A percentile compares a stretch with the other conserved stretches of the same genome.
These are phyloP conservation scores for Alternaria sp. DNA, from an alignment of 2,329 filamentous ascomycete genomes.

Conservation along the genomic window DNA sequence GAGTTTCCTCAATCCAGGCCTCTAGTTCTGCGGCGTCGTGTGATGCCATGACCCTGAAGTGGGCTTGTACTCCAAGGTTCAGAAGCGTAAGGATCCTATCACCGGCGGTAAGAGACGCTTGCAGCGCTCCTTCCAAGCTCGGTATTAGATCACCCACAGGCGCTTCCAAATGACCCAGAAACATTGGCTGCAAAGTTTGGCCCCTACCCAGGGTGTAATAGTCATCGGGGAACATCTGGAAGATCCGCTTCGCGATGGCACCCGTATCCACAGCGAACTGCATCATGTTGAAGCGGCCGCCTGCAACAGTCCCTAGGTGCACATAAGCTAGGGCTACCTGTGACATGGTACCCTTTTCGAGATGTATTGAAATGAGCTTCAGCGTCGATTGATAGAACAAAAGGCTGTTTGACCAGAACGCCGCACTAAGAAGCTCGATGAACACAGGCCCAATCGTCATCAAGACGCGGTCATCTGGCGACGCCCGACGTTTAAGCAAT, in stretches of 20 bases:
- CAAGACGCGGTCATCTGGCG: conserved; percentile 62
- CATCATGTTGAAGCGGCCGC: conserved; percentile 75
- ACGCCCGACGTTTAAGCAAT: conserved; percentile 41
- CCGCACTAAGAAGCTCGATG: conserved; percentile 72
- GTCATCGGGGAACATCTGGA: conserved; percentile 65
- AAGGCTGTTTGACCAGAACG: conserved; percentile 76
- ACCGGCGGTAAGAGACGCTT: conserved; percentile 71
- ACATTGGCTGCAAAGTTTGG: conserved; percentile 73
- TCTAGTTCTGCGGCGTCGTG: conserved; percentile 75
- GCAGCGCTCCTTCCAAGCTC: conserved; percentile 70
- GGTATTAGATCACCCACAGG: conserved; percentile 66
- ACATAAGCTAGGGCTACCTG: conserved; percentile 75
- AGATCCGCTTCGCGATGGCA: conserved; percentile 67
- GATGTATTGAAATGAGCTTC: conserved; percentile 71
- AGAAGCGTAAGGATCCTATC: conserved; percentile 77
- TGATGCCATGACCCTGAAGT: conserved; percentile 73
- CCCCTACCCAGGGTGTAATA: conserved; percentile 71
- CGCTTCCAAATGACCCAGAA: conserved; percentile 73
- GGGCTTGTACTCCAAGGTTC: conserved; percentile 72
- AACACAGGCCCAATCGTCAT: conserved; percentile 74
- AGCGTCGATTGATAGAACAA: conserved; percentile 77
- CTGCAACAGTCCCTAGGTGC: conserved; percentile 71
- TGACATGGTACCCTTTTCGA: conserved; percentile 70
- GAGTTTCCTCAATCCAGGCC: conserved; percentile 73
- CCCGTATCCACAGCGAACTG: conserved; percentile 72